Evolutionary conservation across 2,329 filamentous ascomycete genomes (phyloP).

Genomic region (Sclerotinia subarctica): DNA sequence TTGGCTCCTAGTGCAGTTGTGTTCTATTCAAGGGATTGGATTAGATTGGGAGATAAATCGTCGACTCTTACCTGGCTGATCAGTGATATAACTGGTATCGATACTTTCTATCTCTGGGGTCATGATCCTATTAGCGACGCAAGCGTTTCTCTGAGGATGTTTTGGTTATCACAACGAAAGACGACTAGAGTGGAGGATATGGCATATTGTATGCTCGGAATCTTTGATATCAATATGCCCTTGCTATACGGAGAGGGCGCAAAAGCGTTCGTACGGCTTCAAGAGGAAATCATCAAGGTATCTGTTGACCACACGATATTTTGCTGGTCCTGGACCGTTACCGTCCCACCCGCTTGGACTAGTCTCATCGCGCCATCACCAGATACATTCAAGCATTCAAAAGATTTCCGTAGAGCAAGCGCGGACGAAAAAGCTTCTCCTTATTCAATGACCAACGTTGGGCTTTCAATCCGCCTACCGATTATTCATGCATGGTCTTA

Average conservation of each 20-base stretch:
- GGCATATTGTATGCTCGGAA: slow-evolving; percentile 40
- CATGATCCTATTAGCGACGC: neutral
- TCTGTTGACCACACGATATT: neutral
- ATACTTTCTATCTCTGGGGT: neutral
- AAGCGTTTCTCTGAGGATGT: slow-evolving; percentile 5
- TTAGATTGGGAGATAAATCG: neutral
- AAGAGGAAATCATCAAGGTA: slow-evolving; percentile 38
- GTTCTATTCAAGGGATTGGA: neutral
- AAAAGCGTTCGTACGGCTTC: slow-evolving; percentile 39
- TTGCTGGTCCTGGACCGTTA: neutral
- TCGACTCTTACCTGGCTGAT: neutral
- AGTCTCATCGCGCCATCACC: neutral
- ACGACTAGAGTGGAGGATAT: slow-evolving; percentile 35
- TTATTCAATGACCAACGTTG: neutral
- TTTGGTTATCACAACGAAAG: slow-evolving; percentile 24
- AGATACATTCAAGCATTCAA: neutral
- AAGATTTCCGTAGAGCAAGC: neutral
- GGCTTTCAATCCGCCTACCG: neutral
- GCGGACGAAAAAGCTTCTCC: neutral
- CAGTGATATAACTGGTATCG: neutral
- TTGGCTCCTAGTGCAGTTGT: neutral
- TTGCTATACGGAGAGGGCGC: slow-evolving; percentile 40
- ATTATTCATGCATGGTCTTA: neutral
- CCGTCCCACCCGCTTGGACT: neutral
- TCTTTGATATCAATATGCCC: slow-evolving; percentile 41